Base-by-base conservation (phyloP, 148 eudicot species). In the Dianthus caryophyllus region DNA sequence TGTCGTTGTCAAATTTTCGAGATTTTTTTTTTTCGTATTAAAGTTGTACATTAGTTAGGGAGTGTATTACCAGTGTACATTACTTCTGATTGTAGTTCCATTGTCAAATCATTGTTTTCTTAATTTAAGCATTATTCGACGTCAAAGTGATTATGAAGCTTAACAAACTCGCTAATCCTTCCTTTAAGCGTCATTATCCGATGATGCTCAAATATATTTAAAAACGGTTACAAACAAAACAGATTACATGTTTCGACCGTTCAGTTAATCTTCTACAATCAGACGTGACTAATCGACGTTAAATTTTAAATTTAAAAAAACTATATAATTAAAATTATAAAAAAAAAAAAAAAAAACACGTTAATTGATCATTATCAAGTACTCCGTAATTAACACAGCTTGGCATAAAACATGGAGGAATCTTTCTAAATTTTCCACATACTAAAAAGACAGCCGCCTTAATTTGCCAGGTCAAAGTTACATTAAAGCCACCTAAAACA, bases 61-160 rank as follows among this genome's bases (percentile, higher is more conserved):
- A 41, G 52, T 76, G 66, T 59, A 50, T 64, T 70, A 70, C 24
- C 71, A 59, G 31, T 75, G 71, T 73, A 72, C 56, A 73, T 73
- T 56, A 72, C n/a, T n/a, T n/a, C n/a, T 29, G 12, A 44, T 64
- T 16, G 24, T 66, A 22, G 59, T 66, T 48, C 29, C 16, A 36
- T 50, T 51, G 12, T 21, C n/a, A 61, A 10, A 22, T 63, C 12
- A 63, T 63, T 43, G 24, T n/a, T n/a, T 50, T 50, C 24, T 31
- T 24, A 14, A 48, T 24, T 46, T 2, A 33, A 36, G 21, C 29
- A 50, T 25, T n/a, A n/a, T n/a, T 50, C 2, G 18, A 31, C 8
- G 36, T 52, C 31, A 52, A 1, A 54, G 2, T 53, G 69, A 65
- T 65, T 29, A 49, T 33, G 9, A 30, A 30, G 29, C 30, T 50